Percentiles rank a stretch among this genome's conserved stretches.
Conservation (phyloP, 2,329 filamentous ascomycete species). For the Phyllosticta paracitricarpa region DNA sequence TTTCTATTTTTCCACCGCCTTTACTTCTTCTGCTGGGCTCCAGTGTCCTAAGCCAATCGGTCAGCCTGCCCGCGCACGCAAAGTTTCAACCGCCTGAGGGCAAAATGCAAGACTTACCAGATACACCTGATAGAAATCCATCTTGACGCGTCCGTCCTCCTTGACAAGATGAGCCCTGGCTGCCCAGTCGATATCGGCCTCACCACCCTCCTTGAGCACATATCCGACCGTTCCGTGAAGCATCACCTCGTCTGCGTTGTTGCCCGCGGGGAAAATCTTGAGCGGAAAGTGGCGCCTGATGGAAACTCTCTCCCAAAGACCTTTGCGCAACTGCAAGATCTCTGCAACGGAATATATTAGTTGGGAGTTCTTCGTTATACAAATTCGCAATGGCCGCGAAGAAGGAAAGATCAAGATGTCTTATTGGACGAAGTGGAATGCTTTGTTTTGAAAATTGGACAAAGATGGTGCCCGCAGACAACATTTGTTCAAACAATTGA, state of each 20-base stretch:
- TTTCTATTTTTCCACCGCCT: background rate
- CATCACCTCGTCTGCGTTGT: slow-evolving; percentile 41
- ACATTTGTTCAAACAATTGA: background rate
- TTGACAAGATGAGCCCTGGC: slow-evolving; percentile 44
- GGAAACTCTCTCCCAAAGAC: slow-evolving; percentile 44
- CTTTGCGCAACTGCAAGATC: slow-evolving; percentile 41
- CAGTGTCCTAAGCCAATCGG: background rate
- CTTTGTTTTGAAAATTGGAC: background rate
- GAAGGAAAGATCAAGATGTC: background rate
- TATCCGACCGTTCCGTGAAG: slow-evolving; percentile 45
- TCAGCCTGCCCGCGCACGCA: background rate
- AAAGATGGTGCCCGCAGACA: background rate
- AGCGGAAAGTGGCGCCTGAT: slow-evolving; percentile 36
- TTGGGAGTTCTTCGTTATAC: background rate
- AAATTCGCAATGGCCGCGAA: background rate
- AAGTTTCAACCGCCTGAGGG: background rate
- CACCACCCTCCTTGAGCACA: slow-evolving; percentile 41
- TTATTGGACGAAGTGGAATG: background rate
- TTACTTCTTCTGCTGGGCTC: background rate
- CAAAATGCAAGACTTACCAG: slow-evolving; percentile 30
- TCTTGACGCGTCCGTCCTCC: slow-evolving; percentile 43
- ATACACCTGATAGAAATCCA: slow-evolving; percentile 47
- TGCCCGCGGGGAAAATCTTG: slow-evolving; percentile 43
- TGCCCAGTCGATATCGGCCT: slow-evolving; percentile 42
- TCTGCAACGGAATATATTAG: slow-evolving; percentile 22